Base-by-base conservation (phyloP, 2,329 filamentous ascomycete genomes). In the Penicillium sp. region DNA sequence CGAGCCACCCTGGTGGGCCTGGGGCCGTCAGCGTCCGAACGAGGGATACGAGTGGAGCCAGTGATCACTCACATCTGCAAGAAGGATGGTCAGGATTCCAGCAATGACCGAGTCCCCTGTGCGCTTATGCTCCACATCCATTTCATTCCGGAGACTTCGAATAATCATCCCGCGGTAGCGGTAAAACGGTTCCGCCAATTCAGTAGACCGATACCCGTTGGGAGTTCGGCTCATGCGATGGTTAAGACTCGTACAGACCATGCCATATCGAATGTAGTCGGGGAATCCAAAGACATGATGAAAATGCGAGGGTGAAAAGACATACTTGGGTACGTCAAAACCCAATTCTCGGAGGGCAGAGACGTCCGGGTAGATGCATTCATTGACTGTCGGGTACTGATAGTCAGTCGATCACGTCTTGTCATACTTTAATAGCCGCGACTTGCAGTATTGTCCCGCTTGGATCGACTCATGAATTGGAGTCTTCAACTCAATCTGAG, bases 401-500 rank as follows among this genome's bases (percentile, higher is more conserved):
- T 9, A 22, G 18, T 22, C 18, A 22, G 18, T 22, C 18, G 18
- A 22, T 22, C 18, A 22, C 9, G 5, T 9, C 9, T 22, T 9
- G 5, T 5, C 18, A 22, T 22, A 9, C 5, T 22, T 22, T 5
- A 13, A 15, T 15, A 23, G 13, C 18, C 9, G 13, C 13, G 11
- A 27, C 32, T 12, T 28, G 28, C 32, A 35, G 32, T 35, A 35
- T 13, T 35, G n/a, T 35, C 17, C 22, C 13, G 32, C 26, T 15
- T 35, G 23, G 10, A 35, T 13, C 14, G 28, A 15, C 8, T 23
- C 23, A 14, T 35, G 25, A 18, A 47, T 32, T 18, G 57, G 44
- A 8, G 50, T 47, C n/a, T 35, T 42, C 9, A 37, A 13, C 17
- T 37, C 16, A 12, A 25, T 4, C 2, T 27, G 16, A 37, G 34